A percentile compares a stretch with the other conserved stretches of the same genome.
Evolutionary conservation across 1,284 basidiomycete species (phyloP).

Genomic region (Omphalotus olearius): DNA sequence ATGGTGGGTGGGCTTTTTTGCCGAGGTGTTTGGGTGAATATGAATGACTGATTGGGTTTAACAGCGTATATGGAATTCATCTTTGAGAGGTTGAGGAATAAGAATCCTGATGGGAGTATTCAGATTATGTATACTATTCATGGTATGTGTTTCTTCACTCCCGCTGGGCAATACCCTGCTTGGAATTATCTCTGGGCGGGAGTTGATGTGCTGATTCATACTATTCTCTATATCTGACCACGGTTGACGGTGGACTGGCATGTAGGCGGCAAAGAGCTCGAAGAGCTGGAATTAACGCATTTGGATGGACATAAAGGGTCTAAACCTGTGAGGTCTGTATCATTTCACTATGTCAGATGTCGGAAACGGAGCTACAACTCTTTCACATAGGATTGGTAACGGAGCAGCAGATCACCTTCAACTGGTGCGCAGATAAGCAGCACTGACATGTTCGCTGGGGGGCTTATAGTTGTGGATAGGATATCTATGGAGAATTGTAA

Average conservation of each 20-base stretch:
- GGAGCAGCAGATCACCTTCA: slow-evolving; percentile 89
- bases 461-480: slow-evolving; percentile 38
- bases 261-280: slow-evolving; percentile 76
- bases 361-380: not conserved
- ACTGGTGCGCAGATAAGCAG: slow-evolving; percentile 44
- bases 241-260: no score
- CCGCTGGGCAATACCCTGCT: no score
- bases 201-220: no score
- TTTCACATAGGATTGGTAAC: slow-evolving; percentile 67
- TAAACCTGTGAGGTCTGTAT: slow-evolving; percentile 57
- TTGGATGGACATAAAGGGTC: slow-evolving; percentile 85
- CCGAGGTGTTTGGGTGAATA: not conserved
- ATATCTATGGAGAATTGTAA: slow-evolving; percentile 88
- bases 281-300: slow-evolving; percentile 80
- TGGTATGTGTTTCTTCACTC: slow-evolving; percentile 43
- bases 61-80: slow-evolving; percentile 88
- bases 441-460: not conserved
- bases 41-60: slow-evolving; percentile 10
- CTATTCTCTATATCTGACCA: not conserved
- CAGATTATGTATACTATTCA: slow-evolving; percentile 93
- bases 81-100: slow-evolving; percentile 72
- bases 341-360: no score
- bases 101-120: slow-evolving; percentile 83
- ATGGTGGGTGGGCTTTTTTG: slow-evolving; percentile 40
- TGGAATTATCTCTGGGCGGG: no score